phyloP scores from a whole-genome alignment of 2,329 filamentous ascomycete species.

The Botrytis medusae region DNA sequence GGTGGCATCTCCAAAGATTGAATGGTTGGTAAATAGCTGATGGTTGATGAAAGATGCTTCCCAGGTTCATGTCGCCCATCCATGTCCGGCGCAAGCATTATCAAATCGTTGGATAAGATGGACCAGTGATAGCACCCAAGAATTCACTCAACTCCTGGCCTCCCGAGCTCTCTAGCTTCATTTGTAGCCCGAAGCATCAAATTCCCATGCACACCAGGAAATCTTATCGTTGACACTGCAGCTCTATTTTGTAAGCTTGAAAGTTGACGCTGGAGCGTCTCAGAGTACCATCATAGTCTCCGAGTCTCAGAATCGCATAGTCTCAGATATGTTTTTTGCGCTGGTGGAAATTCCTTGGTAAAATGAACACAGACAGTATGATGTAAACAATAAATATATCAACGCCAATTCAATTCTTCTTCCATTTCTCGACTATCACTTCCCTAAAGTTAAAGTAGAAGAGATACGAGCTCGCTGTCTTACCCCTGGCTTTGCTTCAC shows the following conservation, averaged over 20 bases:
- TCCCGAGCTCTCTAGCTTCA: neutral
- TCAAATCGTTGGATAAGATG: conserved; percentile 3
- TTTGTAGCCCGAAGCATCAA: neutral
- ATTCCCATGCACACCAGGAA: neutral
- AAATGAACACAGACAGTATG: neutral
- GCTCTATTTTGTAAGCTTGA: neutral
- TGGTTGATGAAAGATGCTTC: neutral
- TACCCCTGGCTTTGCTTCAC: neutral
- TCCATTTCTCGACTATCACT: neutral
- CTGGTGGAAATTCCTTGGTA: neutral
- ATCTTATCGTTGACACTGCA: conserved; percentile 2
- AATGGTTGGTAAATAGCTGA: neutral
- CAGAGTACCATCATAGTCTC: neutral
- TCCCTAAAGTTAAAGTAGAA: neutral
- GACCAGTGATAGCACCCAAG: neutral
- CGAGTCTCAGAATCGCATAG: neutral
- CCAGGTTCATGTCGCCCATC: neutral
- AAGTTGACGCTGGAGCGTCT: conserved; percentile 9
- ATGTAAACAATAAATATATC: neutral
- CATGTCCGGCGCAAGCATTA: conserved; percentile 7
- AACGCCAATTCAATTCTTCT: neutral
- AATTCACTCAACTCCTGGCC: neutral
- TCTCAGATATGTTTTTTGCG: neutral
- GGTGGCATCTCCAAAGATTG: neutral
- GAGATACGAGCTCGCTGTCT: neutral